Evolutionary conservation across 2,329 filamentous ascomycete species (phyloP), one percentile per base, ranked within the genome.

Genomic region (Coleophoma eucalyptorum): DNA sequence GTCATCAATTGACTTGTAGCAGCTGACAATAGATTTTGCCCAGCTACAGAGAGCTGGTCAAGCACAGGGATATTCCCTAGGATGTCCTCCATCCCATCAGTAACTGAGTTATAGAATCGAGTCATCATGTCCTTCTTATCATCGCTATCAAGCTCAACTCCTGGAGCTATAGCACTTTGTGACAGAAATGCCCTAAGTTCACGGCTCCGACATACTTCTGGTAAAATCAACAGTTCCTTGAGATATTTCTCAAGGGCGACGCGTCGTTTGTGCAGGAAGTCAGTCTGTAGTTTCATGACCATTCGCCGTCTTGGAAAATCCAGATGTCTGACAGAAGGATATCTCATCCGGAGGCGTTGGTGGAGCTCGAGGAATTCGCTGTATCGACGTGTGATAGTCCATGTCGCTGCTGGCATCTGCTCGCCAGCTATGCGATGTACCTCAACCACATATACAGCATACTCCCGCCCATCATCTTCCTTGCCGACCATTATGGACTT

Each of bases 61-160:
- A 99, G 79, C 0, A 97, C 92, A 1, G 94, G 90, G 41, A 97
- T 93, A 65, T 96, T 97, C 50, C 94, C 94, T 3, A 99, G 75
- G 49, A 99, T 95, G 61, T 99, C 94, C 66, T 99, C 94, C 87
- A 99, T 95, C 33, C 95, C 94, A 65, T 99, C 94, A 1, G 93
- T 89, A 19, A 99, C 93, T 0, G 93, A 97, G 66, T 95, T 95
- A 71, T 97, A 99, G 44, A 99, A 84, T 4, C 94, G 85, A 1
- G 90, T 91, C 56, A 99, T 94, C 67, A 99, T 92, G 65, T 97
- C 89, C 66, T 81, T 87, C 68, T 88, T 89, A 61, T 82, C 82
- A 49, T 87, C 82, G 6, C 74, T 77, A 47, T 79, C 78, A 21
- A 77, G 58, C 10, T 80, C 73, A 50, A 84, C 79, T 16, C 80